Base-by-base conservation (phyloP, 805 yeast genomes). In the Myxozyma lipomycoides region DNA sequence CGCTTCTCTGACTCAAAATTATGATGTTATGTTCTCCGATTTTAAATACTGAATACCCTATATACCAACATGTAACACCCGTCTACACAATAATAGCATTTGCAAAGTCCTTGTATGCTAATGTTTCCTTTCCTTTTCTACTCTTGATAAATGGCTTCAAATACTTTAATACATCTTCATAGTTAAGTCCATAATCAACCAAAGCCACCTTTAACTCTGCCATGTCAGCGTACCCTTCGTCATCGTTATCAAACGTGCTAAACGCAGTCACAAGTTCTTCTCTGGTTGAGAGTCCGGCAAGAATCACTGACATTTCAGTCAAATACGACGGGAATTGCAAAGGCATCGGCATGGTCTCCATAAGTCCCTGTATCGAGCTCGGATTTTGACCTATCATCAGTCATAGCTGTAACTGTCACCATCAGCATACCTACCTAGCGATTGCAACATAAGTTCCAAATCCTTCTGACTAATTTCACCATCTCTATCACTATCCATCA, bases 401-500 rank as follows among this genome's bases (percentile, higher is more conserved):
- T 35, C 19, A 12, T 6, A 44, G 21, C 51, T 21, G 24, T 4
- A 7, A 28, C 12, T 28, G 32, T 28, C 7, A 28, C 32, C 12
- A 28, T 7, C 32, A n/a, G n/a, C 26, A 6, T 21, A 22, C 48
- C 12, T 30, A 52, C 83, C 85, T 15, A 83, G 57, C 9, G 78
- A 75, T 37, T 75, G 70, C 55, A 80, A 74, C 17, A 83, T 72
- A 21, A 75, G 72, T 35, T 68, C 70, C 47, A 90, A 46, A 49
- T 67, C 70, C 1, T 23, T 60, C 2, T 46, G 42, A 12, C 56
- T 49, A 9, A 67, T 54, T 3, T 67, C 63, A 1, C 88, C 87
- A 61, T 89, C 95, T 23, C 83, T 81, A 54, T 90, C 91, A 34
- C 84, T 84, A 63, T 90, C 96, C 5, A 90, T 78, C 59, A 86